These are phyloP conservation scores for Orbilia oligospora DNA, from an alignment of 2,329 filamentous ascomycete species.

Conservation along the genomic window DNA sequence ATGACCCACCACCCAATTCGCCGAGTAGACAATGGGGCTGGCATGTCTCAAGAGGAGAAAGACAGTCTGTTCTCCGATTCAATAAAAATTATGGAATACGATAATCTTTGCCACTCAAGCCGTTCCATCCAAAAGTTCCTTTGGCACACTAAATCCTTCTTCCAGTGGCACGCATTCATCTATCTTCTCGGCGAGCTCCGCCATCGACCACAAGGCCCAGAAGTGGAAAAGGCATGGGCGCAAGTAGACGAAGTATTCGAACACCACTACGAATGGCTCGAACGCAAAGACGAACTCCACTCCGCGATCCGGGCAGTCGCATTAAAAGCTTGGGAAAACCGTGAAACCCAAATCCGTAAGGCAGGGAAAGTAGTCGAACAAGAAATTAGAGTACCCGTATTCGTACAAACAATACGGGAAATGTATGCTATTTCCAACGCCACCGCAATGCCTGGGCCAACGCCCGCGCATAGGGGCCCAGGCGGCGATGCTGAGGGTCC, in stretches of 20 bases:
- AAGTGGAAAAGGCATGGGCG: constrained; percentile 64
- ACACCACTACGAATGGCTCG: constrained; percentile 65
- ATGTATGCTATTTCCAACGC: constrained; percentile 22
- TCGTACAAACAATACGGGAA: constrained; percentile 30
- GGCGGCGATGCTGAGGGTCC: background rate
- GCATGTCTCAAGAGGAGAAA: constrained; percentile 64
- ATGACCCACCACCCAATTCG: constrained; percentile 65
- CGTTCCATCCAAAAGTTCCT: constrained; percentile 63
- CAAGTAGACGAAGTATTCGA: constrained; percentile 64
- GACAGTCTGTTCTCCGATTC: constrained; percentile 65
- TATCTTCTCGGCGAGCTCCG: constrained; percentile 65
- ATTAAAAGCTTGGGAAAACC: constrained; percentile 66
- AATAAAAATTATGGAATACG: constrained; percentile 67
- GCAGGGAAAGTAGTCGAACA: constrained; percentile 16
- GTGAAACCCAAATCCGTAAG: constrained; percentile 34
- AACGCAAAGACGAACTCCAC: constrained; percentile 64
- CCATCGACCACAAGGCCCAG: constrained; percentile 63
- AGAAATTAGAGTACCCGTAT: constrained; percentile 25
- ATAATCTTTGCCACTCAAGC: constrained; percentile 65
- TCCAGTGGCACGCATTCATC: constrained; percentile 66
- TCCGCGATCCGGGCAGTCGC: constrained; percentile 65
- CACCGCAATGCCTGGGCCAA: background rate
- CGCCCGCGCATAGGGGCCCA: background rate
- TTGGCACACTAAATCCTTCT: constrained; percentile 66
- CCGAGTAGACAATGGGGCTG: constrained; percentile 61